A percentile compares a stretch with the other conserved stretches of the same genome.
phyloP scores from a whole-genome alignment of 805 yeast genomes.

The Candida endomychidarum region DNA sequence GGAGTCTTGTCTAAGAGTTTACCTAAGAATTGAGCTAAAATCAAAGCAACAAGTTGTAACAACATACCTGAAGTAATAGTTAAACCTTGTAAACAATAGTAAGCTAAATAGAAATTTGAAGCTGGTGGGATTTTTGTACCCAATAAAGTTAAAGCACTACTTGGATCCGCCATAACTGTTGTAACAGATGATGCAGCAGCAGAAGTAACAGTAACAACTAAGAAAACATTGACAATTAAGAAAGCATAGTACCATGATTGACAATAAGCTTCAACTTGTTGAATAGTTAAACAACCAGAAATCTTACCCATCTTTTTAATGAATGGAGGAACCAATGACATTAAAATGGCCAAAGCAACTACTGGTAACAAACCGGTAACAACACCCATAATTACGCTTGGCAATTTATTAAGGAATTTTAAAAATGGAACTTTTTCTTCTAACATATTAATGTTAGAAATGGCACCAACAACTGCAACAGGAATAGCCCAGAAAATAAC shows the following conservation, averaged over 20 bases:
- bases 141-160: constrained; percentile 68
- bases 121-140: constrained; percentile 83
- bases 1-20: constrained; percentile 80
- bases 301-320: constrained; percentile 69
- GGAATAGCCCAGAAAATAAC: constrained; percentile 73
- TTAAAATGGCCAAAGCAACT: constrained; percentile 59
- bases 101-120: constrained; percentile 84
- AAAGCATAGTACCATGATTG: constrained; percentile 90
- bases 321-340: constrained; percentile 65
- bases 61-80: constrained; percentile 73
- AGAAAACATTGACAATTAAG: constrained; percentile 85
- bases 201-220: constrained; percentile 81
- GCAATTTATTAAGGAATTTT: constrained; percentile 56
- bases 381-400: constrained; percentile 54
- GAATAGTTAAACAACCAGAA: constrained; percentile 69
- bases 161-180: constrained; percentile 65
- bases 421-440: constrained; percentile 54
- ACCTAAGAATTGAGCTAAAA: constrained; percentile 71
- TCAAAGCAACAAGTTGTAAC: constrained; percentile 71
- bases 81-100: constrained; percentile 79
- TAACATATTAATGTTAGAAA: constrained; percentile 65
- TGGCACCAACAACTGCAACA: constrained; percentile 73
- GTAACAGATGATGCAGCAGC: constrained; percentile 78
- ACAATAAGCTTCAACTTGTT: constrained; percentile 74
- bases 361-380: constrained; percentile 72